Base-by-base conservation (phyloP, 192 early-diverging fungal genomes). In the Linderina pennispora region DNA sequence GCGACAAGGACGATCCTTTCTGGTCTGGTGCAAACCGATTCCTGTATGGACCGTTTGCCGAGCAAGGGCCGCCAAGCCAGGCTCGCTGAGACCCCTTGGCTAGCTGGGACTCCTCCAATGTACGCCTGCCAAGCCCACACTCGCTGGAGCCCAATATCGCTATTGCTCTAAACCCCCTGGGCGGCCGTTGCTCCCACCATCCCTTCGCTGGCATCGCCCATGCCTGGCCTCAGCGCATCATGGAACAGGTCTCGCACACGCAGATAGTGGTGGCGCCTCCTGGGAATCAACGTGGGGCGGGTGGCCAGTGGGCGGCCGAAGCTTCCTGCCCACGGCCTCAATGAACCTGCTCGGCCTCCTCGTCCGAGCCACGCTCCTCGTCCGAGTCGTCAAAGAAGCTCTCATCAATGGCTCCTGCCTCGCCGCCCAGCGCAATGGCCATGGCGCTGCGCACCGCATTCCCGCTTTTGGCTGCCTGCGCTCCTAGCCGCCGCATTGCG, bases 301-400 rank as follows among this genome's bases (percentile, higher is more conserved):
- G 58, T 50, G 4, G 82, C 86, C 50, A 91, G n/a, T 49, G 1
- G 89, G 87, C 15, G 53, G 63, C 9, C 84, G 84, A 8, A 72
- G 75, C 25, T 80, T 79, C 47, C 74, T 71, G 25, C 60, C 66
- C 37, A 87, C 75, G 7, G 81, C 84, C 21, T 75, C 70, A 42
- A 88, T 58, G 7, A 91, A n/a, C 70, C 31, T 75, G 22, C 55
- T 74, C 70, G 2, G 70, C 50, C 40, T 74, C 70, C 24, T 50
- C 48, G 42, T 74, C 70, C 15, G 63, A 74, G 26, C 33, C 81
- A 38, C 15, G 62, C 7, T 17, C 16, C n/a, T n/a, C n/a, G 14
- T 40, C 38, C 16, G 38, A 40, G 22, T 58, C 47, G 1, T 65
- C 69, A 19, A 72, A 65, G 36, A 73, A 62, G 50, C 50, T 49